Conservation (phyloP, 2,329 filamentous ascomycete genomes). For the Alternaria hordeiaustralica region DNA sequence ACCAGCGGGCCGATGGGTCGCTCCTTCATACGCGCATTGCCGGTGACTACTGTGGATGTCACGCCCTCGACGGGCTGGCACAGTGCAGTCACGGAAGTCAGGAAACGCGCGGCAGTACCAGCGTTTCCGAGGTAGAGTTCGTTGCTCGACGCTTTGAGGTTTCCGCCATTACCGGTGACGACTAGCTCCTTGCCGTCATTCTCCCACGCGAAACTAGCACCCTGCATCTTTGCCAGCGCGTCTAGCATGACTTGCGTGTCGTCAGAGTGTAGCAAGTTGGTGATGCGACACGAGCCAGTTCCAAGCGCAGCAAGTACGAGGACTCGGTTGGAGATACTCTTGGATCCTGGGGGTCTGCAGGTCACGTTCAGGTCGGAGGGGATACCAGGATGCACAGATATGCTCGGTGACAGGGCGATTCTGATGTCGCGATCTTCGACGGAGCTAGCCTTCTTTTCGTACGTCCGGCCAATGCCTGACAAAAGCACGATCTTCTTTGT, state of each 20-base stretch:
- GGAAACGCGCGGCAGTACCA: slow-evolving; percentile 91
- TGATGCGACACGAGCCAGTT: slow-evolving; percentile 83
- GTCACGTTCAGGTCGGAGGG: slow-evolving; percentile 69
- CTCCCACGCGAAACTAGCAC: slow-evolving; percentile 91
- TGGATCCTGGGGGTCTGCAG: slow-evolving; percentile 91
- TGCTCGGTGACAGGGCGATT: slow-evolving; percentile 79
- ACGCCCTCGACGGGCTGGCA: slow-evolving; percentile 69
- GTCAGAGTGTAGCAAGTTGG: slow-evolving; percentile 92
- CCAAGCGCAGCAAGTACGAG: slow-evolving; percentile 92
- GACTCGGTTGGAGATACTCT: slow-evolving; percentile 96
- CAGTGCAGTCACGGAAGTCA: slow-evolving; percentile 89
- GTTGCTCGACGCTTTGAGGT: slow-evolving; percentile 74
- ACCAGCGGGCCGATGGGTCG: slow-evolving; percentile 93
- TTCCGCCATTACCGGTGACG: slow-evolving; percentile 88
- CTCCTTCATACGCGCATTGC: slow-evolving; percentile 95
- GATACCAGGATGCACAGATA: slow-evolving; percentile 76
- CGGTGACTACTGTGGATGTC: slow-evolving; percentile 80
- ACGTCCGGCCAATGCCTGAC: slow-evolving; percentile 84
- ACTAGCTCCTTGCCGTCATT: slow-evolving; percentile 90
- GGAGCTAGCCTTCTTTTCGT: slow-evolving; percentile 86
- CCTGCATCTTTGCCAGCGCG: slow-evolving; percentile 82
- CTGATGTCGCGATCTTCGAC: slow-evolving; percentile 87
- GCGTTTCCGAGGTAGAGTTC: slow-evolving; percentile 95
- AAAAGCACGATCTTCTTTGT: slow-evolving; percentile 97
- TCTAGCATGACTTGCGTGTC: slow-evolving; percentile 98